Evolutionary conservation across 768 basidiomycete species (phyloP).

Genomic region (Suillus plorans): DNA sequence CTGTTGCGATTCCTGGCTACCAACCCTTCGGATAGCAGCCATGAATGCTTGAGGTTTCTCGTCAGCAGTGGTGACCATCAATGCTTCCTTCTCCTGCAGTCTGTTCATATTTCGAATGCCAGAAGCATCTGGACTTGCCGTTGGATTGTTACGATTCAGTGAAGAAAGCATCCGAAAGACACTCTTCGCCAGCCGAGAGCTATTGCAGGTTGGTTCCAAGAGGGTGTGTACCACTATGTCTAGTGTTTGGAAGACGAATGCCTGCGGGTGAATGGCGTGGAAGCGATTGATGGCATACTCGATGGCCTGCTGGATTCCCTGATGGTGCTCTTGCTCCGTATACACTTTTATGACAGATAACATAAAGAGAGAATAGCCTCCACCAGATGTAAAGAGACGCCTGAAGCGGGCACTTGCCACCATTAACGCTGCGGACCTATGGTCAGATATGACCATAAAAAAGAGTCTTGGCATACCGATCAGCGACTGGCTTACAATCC

Average conservation of each 20-base stretch:
- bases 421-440: slow-evolving; percentile 55
- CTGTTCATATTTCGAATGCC: slow-evolving; percentile 67
- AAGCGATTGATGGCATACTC: slow-evolving; percentile 73
- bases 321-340: slow-evolving; percentile 54
- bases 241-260: slow-evolving; percentile 73
- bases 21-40: slow-evolving; percentile 45
- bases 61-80: slow-evolving; percentile 67
- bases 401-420: slow-evolving; percentile 74
- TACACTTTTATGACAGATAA: slow-evolving; percentile 71
- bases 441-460: background rate
- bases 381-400: slow-evolving; percentile 70
- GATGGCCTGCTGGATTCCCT: slow-evolving; percentile 62
- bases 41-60: slow-evolving; percentile 73
- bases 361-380: slow-evolving; percentile 76
- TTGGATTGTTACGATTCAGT: slow-evolving; percentile 43
- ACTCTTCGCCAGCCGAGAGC: slow-evolving; percentile 51
- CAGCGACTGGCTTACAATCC: slow-evolving; percentile 72
- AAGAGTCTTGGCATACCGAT: slow-evolving; percentile 50
- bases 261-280: slow-evolving; percentile 69
- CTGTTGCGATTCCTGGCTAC: slow-evolving; percentile 40
- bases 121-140: slow-evolving; percentile 52
- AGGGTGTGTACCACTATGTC: slow-evolving; percentile 60
- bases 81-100: slow-evolving; percentile 65
- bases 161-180: slow-evolving; percentile 61
- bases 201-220: slow-evolving; percentile 47